A percentile compares a stretch with the other conserved stretches of the same genome.
Evolutionary conservation across 2,329 filamentous ascomycete genomes (phyloP).

Genomic region (Fusarium algeriense): DNA sequence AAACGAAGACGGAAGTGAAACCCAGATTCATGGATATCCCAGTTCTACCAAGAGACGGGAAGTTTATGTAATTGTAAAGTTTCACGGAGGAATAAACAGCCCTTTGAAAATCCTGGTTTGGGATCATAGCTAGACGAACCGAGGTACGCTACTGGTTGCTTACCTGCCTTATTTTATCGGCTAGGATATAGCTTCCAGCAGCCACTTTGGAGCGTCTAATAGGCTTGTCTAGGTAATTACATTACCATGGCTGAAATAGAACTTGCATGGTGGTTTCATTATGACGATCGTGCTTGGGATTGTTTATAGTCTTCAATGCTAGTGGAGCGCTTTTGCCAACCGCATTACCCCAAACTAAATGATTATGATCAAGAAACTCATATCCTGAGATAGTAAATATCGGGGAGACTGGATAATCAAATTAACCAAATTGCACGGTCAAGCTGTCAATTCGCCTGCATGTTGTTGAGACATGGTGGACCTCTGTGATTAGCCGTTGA

Average conservation of each 20-base stretch:
- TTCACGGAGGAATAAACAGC: conserved; percentile 22
- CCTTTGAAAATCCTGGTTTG: conserved; percentile 22
- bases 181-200: conserved; percentile 14
- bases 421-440: neutral
- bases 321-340: conserved; percentile 22
- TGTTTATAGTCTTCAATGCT: conserved; percentile 17
- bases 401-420: conserved; percentile 6
- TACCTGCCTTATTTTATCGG: conserved; percentile 17
- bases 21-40: conserved; percentile 5
- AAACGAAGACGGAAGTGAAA: neutral
- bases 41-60: conserved; percentile 17
- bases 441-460: neutral
- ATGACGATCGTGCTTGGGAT: conserved; percentile 31
- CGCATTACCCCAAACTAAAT: conserved; percentile 2
- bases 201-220: conserved; percentile 9
- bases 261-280: conserved; percentile 24
- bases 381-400: conserved; percentile 3
- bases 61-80: conserved; percentile 27
- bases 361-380: neutral
- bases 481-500: neutral
- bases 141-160: conserved; percentile 8
- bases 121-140: conserved; percentile 6
- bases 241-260: conserved; percentile 22
- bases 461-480: conserved; percentile 8
- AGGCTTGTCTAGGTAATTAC: conserved; percentile 8